phyloP scores from a whole-genome alignment of 176 grass and related monocot species.

The Ampelocalamus luodianensis region DNA sequence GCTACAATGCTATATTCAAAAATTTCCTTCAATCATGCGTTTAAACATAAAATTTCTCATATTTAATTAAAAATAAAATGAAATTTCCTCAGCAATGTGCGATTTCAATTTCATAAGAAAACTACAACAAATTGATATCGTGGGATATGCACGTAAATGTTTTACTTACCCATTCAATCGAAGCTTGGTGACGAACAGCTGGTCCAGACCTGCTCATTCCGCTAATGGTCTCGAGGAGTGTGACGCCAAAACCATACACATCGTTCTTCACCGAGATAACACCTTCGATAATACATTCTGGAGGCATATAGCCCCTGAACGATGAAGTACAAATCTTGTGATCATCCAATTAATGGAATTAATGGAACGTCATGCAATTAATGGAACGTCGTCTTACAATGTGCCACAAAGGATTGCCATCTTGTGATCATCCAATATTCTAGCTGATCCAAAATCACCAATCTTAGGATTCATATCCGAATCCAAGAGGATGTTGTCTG shows the following conservation, averaged over 20 bases:
- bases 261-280: neutral
- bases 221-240: neutral
- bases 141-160: neutral
- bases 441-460: slow-evolving; percentile 24
- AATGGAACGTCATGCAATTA: no score
- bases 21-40: no score
- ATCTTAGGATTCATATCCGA: slow-evolving; percentile 41
- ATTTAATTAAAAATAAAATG: no score
- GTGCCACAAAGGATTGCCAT: neutral
- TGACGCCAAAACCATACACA: slow-evolving; percentile 26
- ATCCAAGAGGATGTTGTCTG: slow-evolving; percentile 33
- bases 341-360: no score
- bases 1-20: no score
- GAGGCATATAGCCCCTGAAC: slow-evolving; percentile 30
- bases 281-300: neutral
- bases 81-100: no score
- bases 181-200: no score
- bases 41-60: no score
- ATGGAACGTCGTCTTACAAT: neutral
- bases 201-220: neutral
- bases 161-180: no score
- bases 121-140: neutral
- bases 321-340: neutral
- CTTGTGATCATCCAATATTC: neutral
- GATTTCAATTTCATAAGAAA: no score